phyloP scores from a whole-genome alignment of 345 rosid genomes.

The Ricinus communis region DNA sequence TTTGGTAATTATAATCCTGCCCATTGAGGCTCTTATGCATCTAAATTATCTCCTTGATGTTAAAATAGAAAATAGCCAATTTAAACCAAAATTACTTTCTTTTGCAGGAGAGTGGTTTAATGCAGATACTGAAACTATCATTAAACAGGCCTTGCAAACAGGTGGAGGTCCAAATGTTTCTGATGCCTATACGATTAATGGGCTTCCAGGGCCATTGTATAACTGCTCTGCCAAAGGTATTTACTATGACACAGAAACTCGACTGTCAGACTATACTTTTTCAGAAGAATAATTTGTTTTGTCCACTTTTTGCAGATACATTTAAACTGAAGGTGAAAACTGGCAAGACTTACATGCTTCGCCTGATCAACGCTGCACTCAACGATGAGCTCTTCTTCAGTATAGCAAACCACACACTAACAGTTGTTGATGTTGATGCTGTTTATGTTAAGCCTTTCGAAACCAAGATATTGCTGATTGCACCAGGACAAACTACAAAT shows the following conservation, averaged over 20 bases:
- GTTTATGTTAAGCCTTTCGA: conserved; percentile 26
- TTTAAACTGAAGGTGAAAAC: conserved; percentile 31
- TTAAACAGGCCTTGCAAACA: conserved; percentile 22
- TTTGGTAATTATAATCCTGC: conserved; percentile 20
- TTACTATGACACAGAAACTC: too few relatives aligned
- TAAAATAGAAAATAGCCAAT: background rate
- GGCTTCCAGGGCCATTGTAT: conserved; percentile 30
- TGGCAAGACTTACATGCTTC: conserved; percentile 23
- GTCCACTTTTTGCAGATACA: conserved; percentile 18
- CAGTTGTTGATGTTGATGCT: conserved; percentile 25
- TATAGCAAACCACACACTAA: conserved; percentile 26
- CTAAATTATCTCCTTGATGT: background rate
- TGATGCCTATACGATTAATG: conserved; percentile 32
- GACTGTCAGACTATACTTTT: too few relatives aligned
- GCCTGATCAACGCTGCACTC: conserved; percentile 29
- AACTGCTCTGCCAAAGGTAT: conserved; percentile 33
- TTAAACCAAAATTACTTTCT: background rate
- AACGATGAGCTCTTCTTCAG: conserved; percentile 34
- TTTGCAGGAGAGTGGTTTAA: conserved; percentile 35
- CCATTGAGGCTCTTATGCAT: background rate
- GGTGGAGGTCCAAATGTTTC: conserved; percentile 37
- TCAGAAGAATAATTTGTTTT: too few relatives aligned
- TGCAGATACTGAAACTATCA: conserved; percentile 27
- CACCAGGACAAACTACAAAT: conserved; percentile 29
- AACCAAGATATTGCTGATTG: conserved; percentile 9